Percentiles rank a stretch among this genome's conserved stretches.
Conservation (phyloP, 2,329 filamentous ascomycete genomes). For the Calonectria pseudoreteaudii region DNA sequence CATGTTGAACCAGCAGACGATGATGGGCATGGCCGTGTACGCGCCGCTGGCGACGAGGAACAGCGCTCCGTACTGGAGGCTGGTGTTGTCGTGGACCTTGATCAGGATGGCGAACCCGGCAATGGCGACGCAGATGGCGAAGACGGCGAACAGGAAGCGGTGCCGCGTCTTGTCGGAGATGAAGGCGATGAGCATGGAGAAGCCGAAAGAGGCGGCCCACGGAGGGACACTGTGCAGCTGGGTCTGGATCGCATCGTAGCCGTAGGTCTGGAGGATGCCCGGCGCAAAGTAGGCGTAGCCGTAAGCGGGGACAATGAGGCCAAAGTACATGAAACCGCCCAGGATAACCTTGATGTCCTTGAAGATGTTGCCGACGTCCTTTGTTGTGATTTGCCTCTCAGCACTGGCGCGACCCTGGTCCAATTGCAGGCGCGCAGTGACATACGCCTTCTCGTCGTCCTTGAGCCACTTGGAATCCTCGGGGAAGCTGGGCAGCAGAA, state of each 20-base stretch:
- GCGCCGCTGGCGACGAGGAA: conserved; percentile 85
- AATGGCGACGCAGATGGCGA: conserved; percentile 76
- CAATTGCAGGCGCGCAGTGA: conserved; percentile 73
- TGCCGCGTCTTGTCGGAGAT: conserved; percentile 79
- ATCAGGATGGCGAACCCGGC: conserved; percentile 82
- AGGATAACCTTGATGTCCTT: conserved; percentile 81
- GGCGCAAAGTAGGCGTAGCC: conserved; percentile 83
- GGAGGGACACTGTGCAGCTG: conserved; percentile 70
- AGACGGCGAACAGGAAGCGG: conserved; percentile 78
- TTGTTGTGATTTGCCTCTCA: conserved; percentile 69
- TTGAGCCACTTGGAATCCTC: conserved; percentile 80
- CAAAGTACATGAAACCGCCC: conserved; percentile 85
- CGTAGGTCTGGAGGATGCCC: conserved; percentile 75
- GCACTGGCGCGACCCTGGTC: conserved; percentile 77
- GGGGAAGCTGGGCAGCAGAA: conserved; percentile 79
- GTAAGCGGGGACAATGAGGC: conserved; percentile 81
- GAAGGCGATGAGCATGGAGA: conserved; percentile 80
- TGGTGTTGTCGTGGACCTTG: conserved; percentile 73
- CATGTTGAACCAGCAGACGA: conserved; percentile 87
- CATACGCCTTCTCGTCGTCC: conserved; percentile 75
- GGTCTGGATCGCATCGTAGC: conserved; percentile 69
- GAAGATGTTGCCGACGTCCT: conserved; percentile 72
- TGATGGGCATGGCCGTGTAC: conserved; percentile 91
- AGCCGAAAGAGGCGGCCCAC: conserved; percentile 78
- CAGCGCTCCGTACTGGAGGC: conserved; percentile 80